phyloP scores from a whole-genome alignment of 2,329 filamentous ascomycete genomes.

The Truncatella angustata region DNA sequence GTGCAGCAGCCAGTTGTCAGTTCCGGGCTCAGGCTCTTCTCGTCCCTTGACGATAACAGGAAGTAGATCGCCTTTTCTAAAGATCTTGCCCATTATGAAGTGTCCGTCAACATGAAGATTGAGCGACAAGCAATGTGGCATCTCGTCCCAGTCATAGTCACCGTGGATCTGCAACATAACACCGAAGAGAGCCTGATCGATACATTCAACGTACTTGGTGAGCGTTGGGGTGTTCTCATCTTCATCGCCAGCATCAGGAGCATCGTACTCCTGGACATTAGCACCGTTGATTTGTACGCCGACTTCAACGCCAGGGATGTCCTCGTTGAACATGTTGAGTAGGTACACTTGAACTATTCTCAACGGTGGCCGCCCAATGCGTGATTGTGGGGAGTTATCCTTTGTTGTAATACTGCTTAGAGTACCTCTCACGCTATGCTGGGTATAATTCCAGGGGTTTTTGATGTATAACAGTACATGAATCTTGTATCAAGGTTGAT shows the following conservation, averaged over 20 bases:
- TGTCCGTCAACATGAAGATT: slow-evolving; percentile 22
- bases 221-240: slow-evolving; percentile 10
- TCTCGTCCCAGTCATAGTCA: slow-evolving; percentile 22
- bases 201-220: slow-evolving; percentile 29
- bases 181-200: slow-evolving; percentile 24
- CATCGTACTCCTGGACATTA: slow-evolving; percentile 22
- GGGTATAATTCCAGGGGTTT: too few relatives aligned
- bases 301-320: slow-evolving; percentile 22
- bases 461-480: too few relatives aligned
- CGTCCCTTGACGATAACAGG: not conserved
- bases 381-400: not conserved
- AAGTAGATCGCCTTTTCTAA: not conserved
- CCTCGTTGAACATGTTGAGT: slow-evolving; percentile 24
- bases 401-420: too few relatives aligned
- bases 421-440: too few relatives aligned
- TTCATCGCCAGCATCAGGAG: slow-evolving; percentile 18
- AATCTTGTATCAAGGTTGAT: too few relatives aligned
- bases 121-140: slow-evolving; percentile 15
- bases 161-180: slow-evolving; percentile 16
- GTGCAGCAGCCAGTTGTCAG: slow-evolving; percentile 11
- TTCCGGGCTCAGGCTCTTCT: not conserved
- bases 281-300: slow-evolving; percentile 18
- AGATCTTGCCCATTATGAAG: slow-evolving; percentile 1
- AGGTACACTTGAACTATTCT: not conserved
- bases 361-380: not conserved